phyloP scores from a whole-genome alignment of 306 rosid genomes.

The Argentina anserina region DNA sequence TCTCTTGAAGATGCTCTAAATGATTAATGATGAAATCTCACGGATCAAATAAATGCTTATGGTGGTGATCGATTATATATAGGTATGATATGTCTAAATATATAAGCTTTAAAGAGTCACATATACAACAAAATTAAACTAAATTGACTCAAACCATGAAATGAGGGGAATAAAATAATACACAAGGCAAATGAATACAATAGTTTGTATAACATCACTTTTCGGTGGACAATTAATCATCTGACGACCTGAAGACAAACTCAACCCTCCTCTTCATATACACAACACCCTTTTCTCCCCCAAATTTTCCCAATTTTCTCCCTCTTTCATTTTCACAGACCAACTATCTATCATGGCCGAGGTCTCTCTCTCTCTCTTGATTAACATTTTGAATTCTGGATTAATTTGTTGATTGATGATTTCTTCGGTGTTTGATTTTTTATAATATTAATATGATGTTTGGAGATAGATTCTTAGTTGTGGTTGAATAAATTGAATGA shows the following conservation, averaged over 20 bases:
- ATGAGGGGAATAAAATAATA: too few relatives aligned
- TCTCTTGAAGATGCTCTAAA: too few relatives aligned
- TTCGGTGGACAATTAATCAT: background rate
- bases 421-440: background rate
- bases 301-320: background rate
- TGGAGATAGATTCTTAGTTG: background rate
- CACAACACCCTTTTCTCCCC: background rate
- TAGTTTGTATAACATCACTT: background rate
- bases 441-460: too few relatives aligned
- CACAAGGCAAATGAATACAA: background rate
- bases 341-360: slow-evolving; percentile 14
- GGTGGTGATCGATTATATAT: too few relatives aligned
- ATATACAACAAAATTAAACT: too few relatives aligned
- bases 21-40: too few relatives aligned
- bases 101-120: too few relatives aligned
- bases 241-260: background rate
- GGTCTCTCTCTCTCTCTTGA: slow-evolving; percentile 3
- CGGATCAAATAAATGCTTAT: too few relatives aligned
- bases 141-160: too few relatives aligned
- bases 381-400: background rate
- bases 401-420: background rate
- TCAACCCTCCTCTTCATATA: background rate
- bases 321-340: background rate
- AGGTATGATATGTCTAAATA: too few relatives aligned
- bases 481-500: background rate